phyloP scores from a whole-genome alignment of 2,329 filamentous ascomycete species.

The Orbilia javanica region DNA sequence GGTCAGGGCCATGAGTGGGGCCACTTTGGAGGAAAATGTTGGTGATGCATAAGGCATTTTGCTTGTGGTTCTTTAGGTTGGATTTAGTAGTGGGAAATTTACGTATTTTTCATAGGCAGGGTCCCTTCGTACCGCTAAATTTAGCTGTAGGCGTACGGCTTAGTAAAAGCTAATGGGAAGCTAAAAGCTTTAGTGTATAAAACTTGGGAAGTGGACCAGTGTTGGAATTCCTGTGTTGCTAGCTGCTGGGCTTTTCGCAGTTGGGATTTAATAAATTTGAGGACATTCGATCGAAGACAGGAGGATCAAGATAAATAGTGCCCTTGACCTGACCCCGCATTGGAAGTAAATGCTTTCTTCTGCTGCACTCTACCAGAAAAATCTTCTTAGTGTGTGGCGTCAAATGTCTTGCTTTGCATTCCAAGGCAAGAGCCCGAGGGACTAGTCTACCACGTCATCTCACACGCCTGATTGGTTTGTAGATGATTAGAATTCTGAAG shows the following conservation, averaged over 20 bases:
- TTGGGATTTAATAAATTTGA: neutral
- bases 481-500: constrained; percentile 24
- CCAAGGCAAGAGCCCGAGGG: neutral
- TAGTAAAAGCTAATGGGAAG: neutral
- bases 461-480: constrained; percentile 34
- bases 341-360: neutral
- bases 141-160: neutral
- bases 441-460: constrained; percentile 41
- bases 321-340: constrained; percentile 2
- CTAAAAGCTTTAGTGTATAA: neutral
- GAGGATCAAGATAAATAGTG: neutral
- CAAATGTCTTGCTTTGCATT: constrained; percentile 35
- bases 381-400: constrained; percentile 20
- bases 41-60: constrained; percentile 30
- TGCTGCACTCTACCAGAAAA: neutral
- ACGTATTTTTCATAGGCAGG: neutral
- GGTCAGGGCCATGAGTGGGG: constrained; percentile 43
- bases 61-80: neutral
- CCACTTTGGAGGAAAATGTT: constrained; percentile 38
- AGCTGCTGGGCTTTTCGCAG: neutral
- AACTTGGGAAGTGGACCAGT: neutral
- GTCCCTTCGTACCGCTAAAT: neutral
- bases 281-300: neutral
- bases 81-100: neutral
- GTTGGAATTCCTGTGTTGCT: constrained; percentile 40